phyloP scores from a whole-genome alignment of 805 yeast genomes.

The Yarrowia deformans region DNA sequence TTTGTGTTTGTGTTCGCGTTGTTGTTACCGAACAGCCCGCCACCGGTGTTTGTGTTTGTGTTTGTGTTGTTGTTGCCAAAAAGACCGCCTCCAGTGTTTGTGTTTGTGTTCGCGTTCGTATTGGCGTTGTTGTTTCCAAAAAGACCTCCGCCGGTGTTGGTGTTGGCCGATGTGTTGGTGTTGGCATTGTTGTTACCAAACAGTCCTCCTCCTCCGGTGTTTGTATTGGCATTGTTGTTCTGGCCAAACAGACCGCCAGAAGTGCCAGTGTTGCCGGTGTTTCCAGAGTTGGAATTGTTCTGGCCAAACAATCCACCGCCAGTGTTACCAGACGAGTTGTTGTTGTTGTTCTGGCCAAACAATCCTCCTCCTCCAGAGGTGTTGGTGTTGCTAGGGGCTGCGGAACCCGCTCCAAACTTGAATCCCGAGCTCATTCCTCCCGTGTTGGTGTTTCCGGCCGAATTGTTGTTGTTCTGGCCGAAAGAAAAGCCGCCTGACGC shows the following conservation, averaged over 20 bases:
- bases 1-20: constrained; percentile 8
- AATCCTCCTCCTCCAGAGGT: constrained; percentile 11
- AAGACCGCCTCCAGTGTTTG: constrained; percentile 20
- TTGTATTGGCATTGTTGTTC: constrained; percentile 7
- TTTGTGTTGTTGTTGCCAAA: constrained; percentile 17
- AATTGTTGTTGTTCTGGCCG: constrained; percentile 37
- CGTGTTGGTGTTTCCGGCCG: constrained; percentile 13
- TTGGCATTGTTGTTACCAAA: constrained; percentile 22
- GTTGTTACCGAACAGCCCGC: constrained; percentile 24
- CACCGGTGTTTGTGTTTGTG: neutral
- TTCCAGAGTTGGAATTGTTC: constrained; percentile 16
- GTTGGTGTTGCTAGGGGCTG: constrained; percentile 14
- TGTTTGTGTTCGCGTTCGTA: neutral
- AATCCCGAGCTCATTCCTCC: constrained; percentile 31
- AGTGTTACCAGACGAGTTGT: neutral
- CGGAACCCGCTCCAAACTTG: constrained; percentile 26
- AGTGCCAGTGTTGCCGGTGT: constrained; percentile 3
- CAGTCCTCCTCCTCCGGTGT: constrained; percentile 21
- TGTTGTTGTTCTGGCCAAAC: constrained; percentile 27
- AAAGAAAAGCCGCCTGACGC: constrained; percentile 29
- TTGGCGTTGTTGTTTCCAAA: constrained; percentile 6
- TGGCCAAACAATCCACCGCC: constrained; percentile 27
- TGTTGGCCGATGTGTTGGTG: neutral
- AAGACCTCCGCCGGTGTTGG: constrained; percentile 18
- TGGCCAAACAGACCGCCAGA: constrained; percentile 20